Conservation (phyloP, 202 grass and related monocot species). For the Digitaria exilis region DNA sequence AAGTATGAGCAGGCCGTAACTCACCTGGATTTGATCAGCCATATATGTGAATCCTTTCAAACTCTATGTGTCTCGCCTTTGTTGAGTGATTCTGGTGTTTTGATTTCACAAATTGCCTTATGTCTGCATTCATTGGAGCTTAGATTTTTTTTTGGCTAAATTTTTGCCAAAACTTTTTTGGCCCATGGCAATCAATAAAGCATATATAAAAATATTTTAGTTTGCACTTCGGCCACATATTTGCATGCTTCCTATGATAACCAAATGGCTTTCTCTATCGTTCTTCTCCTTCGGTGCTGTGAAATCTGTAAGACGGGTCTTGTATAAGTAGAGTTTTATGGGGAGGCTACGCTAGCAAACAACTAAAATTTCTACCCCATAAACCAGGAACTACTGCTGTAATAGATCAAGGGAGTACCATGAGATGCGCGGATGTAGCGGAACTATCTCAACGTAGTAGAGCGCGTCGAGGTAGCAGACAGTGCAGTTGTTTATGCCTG, state of each 20-base stretch:
- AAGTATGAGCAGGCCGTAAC: not conserved
- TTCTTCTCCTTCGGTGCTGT: too few relatives aligned
- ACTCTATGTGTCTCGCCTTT: not conserved
- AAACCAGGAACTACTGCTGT: too few relatives aligned
- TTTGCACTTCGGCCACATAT: not conserved
- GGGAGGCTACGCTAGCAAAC: too few relatives aligned
- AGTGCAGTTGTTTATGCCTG: too few relatives aligned
- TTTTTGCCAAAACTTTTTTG: not conserved
- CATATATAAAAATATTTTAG: not conserved
- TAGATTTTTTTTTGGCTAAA: constrained; percentile 18
- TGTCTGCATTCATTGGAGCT: not conserved
- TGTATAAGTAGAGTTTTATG: too few relatives aligned
- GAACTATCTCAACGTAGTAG: too few relatives aligned
- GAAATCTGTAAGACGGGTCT: too few relatives aligned
- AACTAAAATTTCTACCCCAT: too few relatives aligned
- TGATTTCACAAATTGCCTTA: not conserved
- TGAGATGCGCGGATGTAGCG: too few relatives aligned
- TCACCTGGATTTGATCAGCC: not conserved
- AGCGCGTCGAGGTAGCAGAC: too few relatives aligned
- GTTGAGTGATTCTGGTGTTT: not conserved
- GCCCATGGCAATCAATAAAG: not conserved
- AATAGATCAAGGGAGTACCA: too few relatives aligned
- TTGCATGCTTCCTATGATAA: not conserved
- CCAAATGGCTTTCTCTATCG: not conserved
- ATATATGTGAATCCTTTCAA: not conserved